Percentiles rank a stretch among this genome's conserved stretches.
phyloP scores from a whole-genome alignment of 73 alveolate species.

The Uronychia setigera region DNA sequence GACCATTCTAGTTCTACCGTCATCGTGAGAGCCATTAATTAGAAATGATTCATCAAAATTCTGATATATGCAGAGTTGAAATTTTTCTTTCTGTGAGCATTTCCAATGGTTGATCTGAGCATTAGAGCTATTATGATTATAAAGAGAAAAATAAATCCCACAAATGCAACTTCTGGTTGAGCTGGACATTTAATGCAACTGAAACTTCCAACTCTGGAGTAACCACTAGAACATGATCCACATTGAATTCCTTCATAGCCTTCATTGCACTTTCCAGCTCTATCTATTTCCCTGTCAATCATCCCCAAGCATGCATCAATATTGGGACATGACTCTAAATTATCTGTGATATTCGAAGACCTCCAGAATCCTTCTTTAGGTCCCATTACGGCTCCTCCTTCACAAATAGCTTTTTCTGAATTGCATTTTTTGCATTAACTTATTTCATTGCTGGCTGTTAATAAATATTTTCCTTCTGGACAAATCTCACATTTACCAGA shows the following conservation, averaged over 20 bases:
- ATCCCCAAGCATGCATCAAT: slow-evolving; percentile 41
- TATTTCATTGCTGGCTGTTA: too few relatives aligned
- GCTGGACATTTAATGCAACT: slow-evolving; percentile 3
- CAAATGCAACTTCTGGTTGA: background rate
- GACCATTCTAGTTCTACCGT: too few relatives aligned
- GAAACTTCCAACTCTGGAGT: background rate
- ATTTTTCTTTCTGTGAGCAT: background rate
- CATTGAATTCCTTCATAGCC: background rate
- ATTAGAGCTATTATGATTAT: background rate
- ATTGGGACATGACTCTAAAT: slow-evolving; percentile 24
- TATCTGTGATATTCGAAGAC: slow-evolving; percentile 21
- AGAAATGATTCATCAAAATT: background rate
- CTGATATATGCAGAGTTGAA: background rate
- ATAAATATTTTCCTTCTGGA: background rate
- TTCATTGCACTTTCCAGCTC: background rate
- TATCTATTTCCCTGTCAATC: background rate
- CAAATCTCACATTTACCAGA: too few relatives aligned
- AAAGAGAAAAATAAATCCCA: background rate
- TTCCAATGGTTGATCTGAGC: background rate
- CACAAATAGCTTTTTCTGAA: slow-evolving; percentile 31
- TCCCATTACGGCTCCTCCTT: slow-evolving; percentile 32
- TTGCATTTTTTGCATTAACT: slow-evolving; percentile 30
- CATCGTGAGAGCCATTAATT: too few relatives aligned
- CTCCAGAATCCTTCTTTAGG: slow-evolving; percentile 56
- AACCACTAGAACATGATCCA: background rate